Conservation (phyloP, 495 filamentous ascomycete genomes). For the Thermothielavioides terrestris region DNA sequence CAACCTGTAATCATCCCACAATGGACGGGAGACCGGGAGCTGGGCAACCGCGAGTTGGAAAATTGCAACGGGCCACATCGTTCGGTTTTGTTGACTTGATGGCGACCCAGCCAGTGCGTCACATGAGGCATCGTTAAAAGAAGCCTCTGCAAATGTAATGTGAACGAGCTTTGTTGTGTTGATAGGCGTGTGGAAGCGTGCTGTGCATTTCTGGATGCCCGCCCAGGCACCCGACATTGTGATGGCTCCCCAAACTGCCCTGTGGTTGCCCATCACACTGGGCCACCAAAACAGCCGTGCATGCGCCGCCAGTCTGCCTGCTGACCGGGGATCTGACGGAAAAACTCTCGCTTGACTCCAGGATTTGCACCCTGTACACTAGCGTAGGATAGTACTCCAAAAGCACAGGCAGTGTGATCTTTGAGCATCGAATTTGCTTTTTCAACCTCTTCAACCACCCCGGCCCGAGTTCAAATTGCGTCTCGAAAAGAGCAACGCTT, state of each 20-base stretch:
- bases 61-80: conserved; percentile 1
- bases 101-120: too few relatives aligned
- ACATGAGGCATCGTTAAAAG: too few relatives aligned
- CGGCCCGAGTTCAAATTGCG: conserved; percentile 25
- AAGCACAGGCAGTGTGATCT: conserved; percentile 1
- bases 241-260: too few relatives aligned
- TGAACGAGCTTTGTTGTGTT: too few relatives aligned
- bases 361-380: neutral
- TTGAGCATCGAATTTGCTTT: neutral
- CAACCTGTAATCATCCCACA: neutral
- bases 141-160: too few relatives aligned
- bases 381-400: too few relatives aligned
- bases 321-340: too few relatives aligned
- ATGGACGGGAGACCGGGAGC: conserved; percentile 9
- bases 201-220: too few relatives aligned
- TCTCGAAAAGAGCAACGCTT: conserved; percentile 19
- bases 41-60: conserved; percentile 12
- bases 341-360: neutral
- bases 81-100: too few relatives aligned
- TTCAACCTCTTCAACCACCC: conserved; percentile 12
- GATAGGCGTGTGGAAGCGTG: too few relatives aligned
- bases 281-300: neutral
- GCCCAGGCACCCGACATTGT: too few relatives aligned
- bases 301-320: neutral
- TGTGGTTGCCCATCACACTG: too few relatives aligned